phyloP scores from a whole-genome alignment of 2,329 filamentous ascomycete species.

The Alternaria infectoria region DNA sequence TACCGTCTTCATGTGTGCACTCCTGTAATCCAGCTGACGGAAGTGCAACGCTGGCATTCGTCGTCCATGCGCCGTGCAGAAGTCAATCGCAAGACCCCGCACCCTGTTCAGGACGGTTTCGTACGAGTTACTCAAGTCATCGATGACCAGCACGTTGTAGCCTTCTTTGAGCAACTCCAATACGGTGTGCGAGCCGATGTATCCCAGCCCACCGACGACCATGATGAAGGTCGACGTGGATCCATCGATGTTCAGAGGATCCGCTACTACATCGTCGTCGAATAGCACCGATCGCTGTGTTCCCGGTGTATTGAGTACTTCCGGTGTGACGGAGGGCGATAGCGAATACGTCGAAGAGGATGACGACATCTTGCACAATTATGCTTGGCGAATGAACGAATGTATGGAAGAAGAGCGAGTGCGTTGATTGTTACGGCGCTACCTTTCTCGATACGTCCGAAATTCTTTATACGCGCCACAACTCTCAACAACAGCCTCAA shows the following conservation, averaged over 20 bases:
- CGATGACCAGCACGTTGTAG: slow-evolving; percentile 59
- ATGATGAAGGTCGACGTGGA: slow-evolving; percentile 53
- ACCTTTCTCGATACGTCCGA: slow-evolving; percentile 32
- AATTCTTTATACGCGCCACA: slow-evolving; percentile 45
- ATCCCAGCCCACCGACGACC: slow-evolving; percentile 62
- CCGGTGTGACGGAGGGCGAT: slow-evolving; percentile 31
- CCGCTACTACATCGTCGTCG: slow-evolving; percentile 55
- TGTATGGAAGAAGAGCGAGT: slow-evolving; percentile 20
- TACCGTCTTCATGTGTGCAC: slow-evolving; percentile 50
- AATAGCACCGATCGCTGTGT: slow-evolving; percentile 55
- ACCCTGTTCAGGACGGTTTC: slow-evolving; percentile 48
- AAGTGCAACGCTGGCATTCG: slow-evolving; percentile 55
- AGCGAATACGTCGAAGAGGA: slow-evolving; percentile 38
- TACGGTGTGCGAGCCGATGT: slow-evolving; percentile 63
- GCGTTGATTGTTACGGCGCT: slow-evolving; percentile 17
- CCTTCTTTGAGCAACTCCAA: slow-evolving; percentile 62
- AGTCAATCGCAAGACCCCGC: slow-evolving; percentile 42
- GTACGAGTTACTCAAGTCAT: slow-evolving; percentile 56
- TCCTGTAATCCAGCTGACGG: slow-evolving; percentile 58
- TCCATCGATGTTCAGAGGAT: slow-evolving; percentile 50
- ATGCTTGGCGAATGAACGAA: slow-evolving; percentile 21
- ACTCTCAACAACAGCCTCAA: slow-evolving; percentile 24
- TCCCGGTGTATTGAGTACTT: slow-evolving; percentile 51
- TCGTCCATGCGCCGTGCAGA: slow-evolving; percentile 49
- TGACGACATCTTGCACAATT: slow-evolving; percentile 29